Conservation (phyloP, 2,329 filamentous ascomycete genomes). For the Colletotrichum gigasporum region DNA sequence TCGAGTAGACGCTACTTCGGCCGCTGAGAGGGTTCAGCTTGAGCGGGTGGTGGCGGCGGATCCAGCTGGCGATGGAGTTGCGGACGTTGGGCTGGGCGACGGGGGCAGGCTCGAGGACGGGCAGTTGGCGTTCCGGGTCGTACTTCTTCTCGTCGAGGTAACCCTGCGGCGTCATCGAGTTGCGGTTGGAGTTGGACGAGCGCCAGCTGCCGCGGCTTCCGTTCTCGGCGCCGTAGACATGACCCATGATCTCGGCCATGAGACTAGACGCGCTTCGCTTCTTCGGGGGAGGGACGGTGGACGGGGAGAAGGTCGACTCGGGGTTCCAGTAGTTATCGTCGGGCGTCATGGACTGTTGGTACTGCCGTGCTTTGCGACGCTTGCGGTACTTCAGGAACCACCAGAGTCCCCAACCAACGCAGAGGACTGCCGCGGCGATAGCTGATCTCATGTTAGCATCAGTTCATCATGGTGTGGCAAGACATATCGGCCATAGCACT, state of each 20-base stretch:
- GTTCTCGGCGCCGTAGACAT: conserved; percentile 35
- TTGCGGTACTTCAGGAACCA: conserved; percentile 26
- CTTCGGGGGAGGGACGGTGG: conserved; percentile 2
- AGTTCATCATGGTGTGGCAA: neutral
- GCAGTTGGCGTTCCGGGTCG: conserved; percentile 24
- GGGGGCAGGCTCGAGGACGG: conserved; percentile 26
- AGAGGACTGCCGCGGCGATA: conserved; percentile 20
- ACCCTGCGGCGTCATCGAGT: conserved; percentile 21
- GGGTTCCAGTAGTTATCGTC: conserved; percentile 14
- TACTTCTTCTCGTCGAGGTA: conserved; percentile 33
- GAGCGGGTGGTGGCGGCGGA: conserved; percentile 37
- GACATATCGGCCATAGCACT: neutral
- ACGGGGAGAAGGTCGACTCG: conserved; percentile 9
- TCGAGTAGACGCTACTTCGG: conserved; percentile 27
- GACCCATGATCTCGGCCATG: conserved; percentile 35
- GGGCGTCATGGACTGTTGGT: neutral
- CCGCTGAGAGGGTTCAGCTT: conserved; percentile 34
- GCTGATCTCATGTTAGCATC: conserved; percentile 1
- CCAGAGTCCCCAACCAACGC: conserved; percentile 25
- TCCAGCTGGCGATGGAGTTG: conserved; percentile 37
- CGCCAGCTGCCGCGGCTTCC: conserved; percentile 14
- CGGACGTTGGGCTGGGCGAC: conserved; percentile 33
- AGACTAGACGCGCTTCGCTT: conserved; percentile 28
- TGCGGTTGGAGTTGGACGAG: neutral
- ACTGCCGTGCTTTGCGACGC: conserved; percentile 2